Percentiles rank a stretch among this genome's conserved stretches.
Conservation (phyloP, 768 basidiomycete species). For the Gymnopilus junonius region DNA sequence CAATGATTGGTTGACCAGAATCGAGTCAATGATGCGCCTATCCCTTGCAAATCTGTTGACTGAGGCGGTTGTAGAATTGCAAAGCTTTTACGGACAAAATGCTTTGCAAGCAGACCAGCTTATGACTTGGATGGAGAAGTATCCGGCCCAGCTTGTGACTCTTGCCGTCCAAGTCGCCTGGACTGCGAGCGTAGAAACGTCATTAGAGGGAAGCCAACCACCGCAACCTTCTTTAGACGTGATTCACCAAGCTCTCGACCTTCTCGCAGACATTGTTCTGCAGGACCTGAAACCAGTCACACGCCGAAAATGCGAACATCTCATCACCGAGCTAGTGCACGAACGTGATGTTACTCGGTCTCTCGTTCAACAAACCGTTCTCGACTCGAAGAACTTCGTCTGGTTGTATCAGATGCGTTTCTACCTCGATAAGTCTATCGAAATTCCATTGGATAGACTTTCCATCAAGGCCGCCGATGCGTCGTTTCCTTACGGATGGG, state of each 20-base stretch:
- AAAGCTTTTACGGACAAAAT: slow-evolving; percentile 76
- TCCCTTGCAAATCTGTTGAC: slow-evolving; percentile 85
- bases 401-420: slow-evolving; percentile 99
- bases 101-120: slow-evolving; percentile 68
- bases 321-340: slow-evolving; percentile 98
- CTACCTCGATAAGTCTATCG: slow-evolving; percentile 76
- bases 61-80: slow-evolving; percentile 80
- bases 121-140: slow-evolving; percentile 91
- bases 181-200: slow-evolving; percentile 82
- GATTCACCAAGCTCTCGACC: slow-evolving; percentile 82
- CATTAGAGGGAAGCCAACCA: slow-evolving; percentile 57
- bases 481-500: slow-evolving; percentile 96
- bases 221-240: slow-evolving; percentile 75
- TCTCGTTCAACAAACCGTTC: slow-evolving; percentile 67
- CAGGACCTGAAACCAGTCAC: slow-evolving; percentile 88
- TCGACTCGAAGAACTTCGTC: slow-evolving; percentile 74
- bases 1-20: slow-evolving; percentile 95
- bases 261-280: slow-evolving; percentile 96
- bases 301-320: slow-evolving; percentile 97
- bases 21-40: slow-evolving; percentile 91
- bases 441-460: slow-evolving; percentile 81
- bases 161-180: slow-evolving; percentile 95
- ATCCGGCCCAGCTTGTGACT: slow-evolving; percentile 95
- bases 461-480: slow-evolving; percentile 88
- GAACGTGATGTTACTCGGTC: slow-evolving; percentile 92